Percentiles rank a stretch among this genome's conserved stretches.
phyloP scores from a whole-genome alignment of 2,329 filamentous ascomycete genomes.

The Clarireedia homoeocarpa region DNA sequence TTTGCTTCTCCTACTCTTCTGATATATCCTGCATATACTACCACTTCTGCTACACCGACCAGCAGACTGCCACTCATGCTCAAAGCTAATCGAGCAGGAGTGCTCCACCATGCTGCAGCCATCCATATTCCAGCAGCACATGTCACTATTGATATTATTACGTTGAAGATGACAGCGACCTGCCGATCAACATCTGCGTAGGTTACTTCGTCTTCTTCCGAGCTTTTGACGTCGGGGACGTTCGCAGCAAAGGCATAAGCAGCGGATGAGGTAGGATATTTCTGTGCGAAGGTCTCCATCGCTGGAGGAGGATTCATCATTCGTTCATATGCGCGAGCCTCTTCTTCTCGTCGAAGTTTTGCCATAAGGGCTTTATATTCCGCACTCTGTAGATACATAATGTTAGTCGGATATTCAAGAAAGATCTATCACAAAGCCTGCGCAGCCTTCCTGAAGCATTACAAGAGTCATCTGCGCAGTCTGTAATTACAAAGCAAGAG shows the following conservation, averaged over 20 bases:
- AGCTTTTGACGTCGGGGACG: slow-evolving; percentile 33
- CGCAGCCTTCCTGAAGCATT: neutral
- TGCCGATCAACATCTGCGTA: slow-evolving; percentile 73
- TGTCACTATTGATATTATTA: slow-evolving; percentile 77
- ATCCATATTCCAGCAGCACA: slow-evolving; percentile 73
- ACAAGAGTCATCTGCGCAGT: neutral
- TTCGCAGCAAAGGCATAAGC: slow-evolving; percentile 48
- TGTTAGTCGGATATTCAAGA: neutral
- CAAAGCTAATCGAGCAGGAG: slow-evolving; percentile 60
- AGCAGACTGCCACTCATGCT: slow-evolving; percentile 62
- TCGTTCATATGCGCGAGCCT: slow-evolving; percentile 72
- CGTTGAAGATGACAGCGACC: slow-evolving; percentile 79
- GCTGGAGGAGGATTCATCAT: slow-evolving; percentile 59
- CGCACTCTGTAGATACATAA: slow-evolving; percentile 44
- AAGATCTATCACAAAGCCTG: too few relatives aligned
- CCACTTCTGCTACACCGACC: slow-evolving; percentile 69
- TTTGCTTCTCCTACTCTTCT: slow-evolving; percentile 64
- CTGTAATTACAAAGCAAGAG: too few relatives aligned
- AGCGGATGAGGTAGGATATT: slow-evolving; percentile 44
- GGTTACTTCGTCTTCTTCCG: slow-evolving; percentile 55
- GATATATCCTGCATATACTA: slow-evolving; percentile 68
- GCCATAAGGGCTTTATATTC: slow-evolving; percentile 88
- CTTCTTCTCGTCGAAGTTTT: slow-evolving; percentile 72
- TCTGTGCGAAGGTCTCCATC: slow-evolving; percentile 51
- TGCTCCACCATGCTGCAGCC: slow-evolving; percentile 67